phyloP scores from a whole-genome alignment of 768 basidiomycete species.

The Pleurotus cornucopiae region DNA sequence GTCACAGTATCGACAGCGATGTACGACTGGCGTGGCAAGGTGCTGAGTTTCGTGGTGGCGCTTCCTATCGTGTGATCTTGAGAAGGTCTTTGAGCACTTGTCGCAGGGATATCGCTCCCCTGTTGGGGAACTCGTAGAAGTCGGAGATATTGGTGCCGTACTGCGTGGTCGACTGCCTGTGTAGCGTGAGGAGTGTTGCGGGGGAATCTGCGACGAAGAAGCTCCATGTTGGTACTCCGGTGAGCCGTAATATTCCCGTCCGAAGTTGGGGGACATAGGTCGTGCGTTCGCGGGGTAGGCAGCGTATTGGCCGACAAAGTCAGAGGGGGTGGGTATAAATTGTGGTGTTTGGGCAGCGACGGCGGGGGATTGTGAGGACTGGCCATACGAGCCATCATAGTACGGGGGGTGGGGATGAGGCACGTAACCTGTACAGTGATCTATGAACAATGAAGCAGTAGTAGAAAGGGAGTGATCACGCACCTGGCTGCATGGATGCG shows the following conservation, averaged over 20 bases:
- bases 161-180: conserved; percentile 35
- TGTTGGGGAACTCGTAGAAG: conserved; percentile 33
- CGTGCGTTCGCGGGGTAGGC: conserved; percentile 18
- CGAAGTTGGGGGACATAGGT: conserved; percentile 14
- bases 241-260: background rate
- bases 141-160: conserved; percentile 30
- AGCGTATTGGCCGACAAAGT: conserved; percentile 29
- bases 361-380: conserved; percentile 13
- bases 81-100: conserved; percentile 75
- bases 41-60: conserved; percentile 80
- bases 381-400: conserved; percentile 13
- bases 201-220: background rate
- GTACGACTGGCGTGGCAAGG: conserved; percentile 55
- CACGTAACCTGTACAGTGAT: conserved; percentile 21
- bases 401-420: conserved; percentile 10
- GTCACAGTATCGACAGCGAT: conserved; percentile 68
- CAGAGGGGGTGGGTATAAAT: conserved; percentile 49
- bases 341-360: conserved; percentile 18
- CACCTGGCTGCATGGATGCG: background rate
- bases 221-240: background rate
- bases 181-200: background rate
- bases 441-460: background rate
- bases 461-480: background rate
- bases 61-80: conserved; percentile 77
- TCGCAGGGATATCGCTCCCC: conserved; percentile 71